Evolutionary conservation across 2,329 filamentous ascomycete genomes (phyloP).

Genomic region (Sporothrix curviconia): DNA sequence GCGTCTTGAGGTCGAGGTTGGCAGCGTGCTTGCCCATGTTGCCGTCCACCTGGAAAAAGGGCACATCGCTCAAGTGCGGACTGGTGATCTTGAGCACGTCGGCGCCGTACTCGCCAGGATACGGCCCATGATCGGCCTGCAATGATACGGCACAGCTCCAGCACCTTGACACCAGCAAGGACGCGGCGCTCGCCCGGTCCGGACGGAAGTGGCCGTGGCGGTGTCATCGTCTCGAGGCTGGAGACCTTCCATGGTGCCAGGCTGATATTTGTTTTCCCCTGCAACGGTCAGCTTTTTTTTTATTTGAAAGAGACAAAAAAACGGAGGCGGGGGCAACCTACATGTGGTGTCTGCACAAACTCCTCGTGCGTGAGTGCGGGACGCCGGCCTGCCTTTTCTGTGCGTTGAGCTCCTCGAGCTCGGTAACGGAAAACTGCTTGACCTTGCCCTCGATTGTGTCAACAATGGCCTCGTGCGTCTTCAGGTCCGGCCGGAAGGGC

Average conservation of each 20-base stretch:
- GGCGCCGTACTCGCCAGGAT: slow-evolving; percentile 39
- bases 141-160: slow-evolving; percentile 44
- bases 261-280: slow-evolving; percentile 31
- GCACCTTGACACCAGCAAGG: slow-evolving; percentile 41
- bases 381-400: slow-evolving; percentile 37
- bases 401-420: slow-evolving; percentile 37
- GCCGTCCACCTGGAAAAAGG: slow-evolving; percentile 33
- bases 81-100: slow-evolving; percentile 41
- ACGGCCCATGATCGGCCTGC: slow-evolving; percentile 40
- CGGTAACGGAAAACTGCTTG: slow-evolving; percentile 29
- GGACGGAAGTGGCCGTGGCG: slow-evolving; percentile 36
- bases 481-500: slow-evolving; percentile 30
- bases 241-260: slow-evolving; percentile 45
- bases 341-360: slow-evolving; percentile 35
- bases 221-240: slow-evolving; percentile 37
- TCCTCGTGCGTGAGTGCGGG: slow-evolving; percentile 38
- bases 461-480: slow-evolving; percentile 40
- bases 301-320: too few species aligned
- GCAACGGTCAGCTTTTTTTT: background rate
- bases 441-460: slow-evolving; percentile 46
- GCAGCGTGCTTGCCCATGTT: slow-evolving; percentile 43
- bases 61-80: slow-evolving; percentile 36
- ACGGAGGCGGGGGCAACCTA: background rate
- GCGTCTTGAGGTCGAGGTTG: slow-evolving; percentile 39
- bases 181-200: slow-evolving; percentile 24